A percentile compares a stretch with the other conserved stretches of the same genome.
Evolutionary conservation across 1,284 basidiomycete species (phyloP).

Genomic region (Cutaneotrichosporon cyanovorans): DNA sequence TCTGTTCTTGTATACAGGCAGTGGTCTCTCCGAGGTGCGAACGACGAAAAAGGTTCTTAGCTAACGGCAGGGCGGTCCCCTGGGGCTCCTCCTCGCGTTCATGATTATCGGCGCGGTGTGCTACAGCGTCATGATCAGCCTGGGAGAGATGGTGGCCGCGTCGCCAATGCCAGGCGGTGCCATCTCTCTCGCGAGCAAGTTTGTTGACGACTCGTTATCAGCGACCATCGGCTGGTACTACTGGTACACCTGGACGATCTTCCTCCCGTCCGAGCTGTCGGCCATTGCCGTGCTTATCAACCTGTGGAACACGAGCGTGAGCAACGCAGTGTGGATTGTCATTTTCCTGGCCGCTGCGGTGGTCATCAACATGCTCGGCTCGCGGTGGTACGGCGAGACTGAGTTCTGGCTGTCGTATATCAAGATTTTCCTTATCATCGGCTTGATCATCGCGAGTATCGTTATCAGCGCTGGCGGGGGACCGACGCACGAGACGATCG

Average conservation of each 20-base stretch:
- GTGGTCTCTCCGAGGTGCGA: conserved; percentile 12
- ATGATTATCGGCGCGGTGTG: conserved; percentile 38
- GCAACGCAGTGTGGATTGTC: conserved; percentile 62
- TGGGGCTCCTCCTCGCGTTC: conserved; percentile 17
- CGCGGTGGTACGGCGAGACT: conserved; percentile 11
- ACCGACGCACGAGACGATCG: conserved; percentile 38
- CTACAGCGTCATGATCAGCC: conserved; percentile 37
- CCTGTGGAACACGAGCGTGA: conserved; percentile 58
- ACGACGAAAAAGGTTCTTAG: no score
- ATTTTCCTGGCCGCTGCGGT: conserved; percentile 65
- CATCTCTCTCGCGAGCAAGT: conserved; percentile 62
- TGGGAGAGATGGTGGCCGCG: conserved; percentile 47
- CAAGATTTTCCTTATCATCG: conserved; percentile 68
- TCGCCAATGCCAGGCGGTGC: conserved; percentile 57
- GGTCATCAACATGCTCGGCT: conserved; percentile 23
- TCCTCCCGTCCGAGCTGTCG: conserved; percentile 69
- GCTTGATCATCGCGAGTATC: conserved; percentile 52
- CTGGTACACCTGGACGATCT: conserved; percentile 60
- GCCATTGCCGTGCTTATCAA: conserved; percentile 68
- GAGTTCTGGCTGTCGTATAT: conserved; percentile 51
- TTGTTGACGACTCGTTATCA: conserved; percentile 59
- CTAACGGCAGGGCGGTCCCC: conserved; percentile 41
- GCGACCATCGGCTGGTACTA: conserved; percentile 81
- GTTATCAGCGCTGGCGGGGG: conserved; percentile 53
- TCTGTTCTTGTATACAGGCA: conserved; percentile 7